A percentile compares a stretch with the other conserved stretches of the same genome.
Conservation (phyloP, 768 basidiomycete genomes). For the Boletus reticulatus region DNA sequence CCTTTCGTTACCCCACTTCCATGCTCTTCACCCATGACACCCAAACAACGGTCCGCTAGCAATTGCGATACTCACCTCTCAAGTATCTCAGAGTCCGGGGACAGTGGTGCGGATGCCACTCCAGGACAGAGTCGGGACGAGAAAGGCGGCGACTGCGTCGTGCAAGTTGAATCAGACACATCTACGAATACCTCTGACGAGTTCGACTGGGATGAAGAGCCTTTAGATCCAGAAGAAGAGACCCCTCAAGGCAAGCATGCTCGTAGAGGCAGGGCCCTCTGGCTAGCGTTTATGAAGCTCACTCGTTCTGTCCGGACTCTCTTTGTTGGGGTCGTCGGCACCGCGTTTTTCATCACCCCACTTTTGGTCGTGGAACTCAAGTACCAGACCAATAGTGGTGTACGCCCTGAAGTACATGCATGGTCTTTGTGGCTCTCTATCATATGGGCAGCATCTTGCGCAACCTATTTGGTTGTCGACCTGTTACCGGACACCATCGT, state of each 20-base stretch:
- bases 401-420: constrained; percentile 54
- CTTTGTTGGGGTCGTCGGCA: constrained; percentile 56
- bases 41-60: constrained; percentile 9
- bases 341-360: constrained; percentile 65
- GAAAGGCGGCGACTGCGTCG: constrained; percentile 11
- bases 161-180: constrained; percentile 31
- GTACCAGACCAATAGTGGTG: constrained; percentile 45
- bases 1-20: neutral
- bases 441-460: constrained; percentile 60
- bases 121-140: constrained; percentile 5
- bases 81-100: constrained; percentile 8
- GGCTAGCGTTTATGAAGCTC: constrained; percentile 65
- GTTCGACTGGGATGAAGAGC: constrained; percentile 72
- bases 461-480: constrained; percentile 64
- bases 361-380: constrained; percentile 65
- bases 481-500: constrained; percentile 56
- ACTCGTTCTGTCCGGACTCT: constrained; percentile 57
- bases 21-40: constrained; percentile 14
- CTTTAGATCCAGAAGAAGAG: constrained; percentile 29
- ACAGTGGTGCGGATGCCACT: neutral
- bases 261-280: constrained; percentile 60
- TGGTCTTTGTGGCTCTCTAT: constrained; percentile 71
- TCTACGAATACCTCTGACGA: constrained; percentile 64
- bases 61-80: constrained; percentile 3
- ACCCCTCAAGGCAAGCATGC: constrained; percentile 40